phyloP scores from a whole-genome alignment of 257 asterid genomes.

The Coffea canephora region DNA sequence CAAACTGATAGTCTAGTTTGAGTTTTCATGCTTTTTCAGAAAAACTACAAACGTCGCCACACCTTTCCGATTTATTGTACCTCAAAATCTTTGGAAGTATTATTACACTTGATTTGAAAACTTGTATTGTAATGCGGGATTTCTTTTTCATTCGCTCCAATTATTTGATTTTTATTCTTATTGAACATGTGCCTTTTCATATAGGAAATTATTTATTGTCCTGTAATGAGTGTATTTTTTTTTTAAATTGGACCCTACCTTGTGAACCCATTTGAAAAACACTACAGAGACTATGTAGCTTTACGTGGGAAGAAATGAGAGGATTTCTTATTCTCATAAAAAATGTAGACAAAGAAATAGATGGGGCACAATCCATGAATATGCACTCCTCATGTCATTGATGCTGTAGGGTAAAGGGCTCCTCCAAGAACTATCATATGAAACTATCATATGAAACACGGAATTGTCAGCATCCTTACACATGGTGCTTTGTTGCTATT shows the following conservation, averaged over 20 bases:
- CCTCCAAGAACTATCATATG: conserved; percentile 4
- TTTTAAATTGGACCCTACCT: not conserved
- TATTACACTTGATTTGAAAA: conserved; percentile 9
- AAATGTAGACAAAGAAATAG: conserved; percentile 8
- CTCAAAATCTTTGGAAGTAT: conserved; percentile 7
- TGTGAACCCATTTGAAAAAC: not conserved
- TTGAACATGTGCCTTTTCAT: conserved; percentile 4
- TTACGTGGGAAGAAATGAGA: not conserved
- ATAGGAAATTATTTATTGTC: not conserved
- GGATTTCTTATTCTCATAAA: not conserved
- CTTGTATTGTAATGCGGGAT: conserved; percentile 1
- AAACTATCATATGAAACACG: conserved; percentile 8
- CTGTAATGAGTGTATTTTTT: not conserved
- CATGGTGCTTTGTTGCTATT: conserved; percentile 22
- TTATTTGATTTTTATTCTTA: conserved; percentile 12
- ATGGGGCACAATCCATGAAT: not conserved
- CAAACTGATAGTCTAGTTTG: not conserved
- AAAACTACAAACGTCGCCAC: not conserved
- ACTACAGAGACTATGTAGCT: not conserved
- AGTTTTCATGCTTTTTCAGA: too few species aligned
- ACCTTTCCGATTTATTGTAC: not conserved
- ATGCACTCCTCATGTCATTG: not conserved
- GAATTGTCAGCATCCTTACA: conserved; percentile 19
- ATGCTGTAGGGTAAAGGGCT: not conserved
- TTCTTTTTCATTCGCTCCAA: not conserved